A percentile compares a stretch with the other conserved stretches of the same genome.
These are phyloP conservation scores for Tuctoria greenei DNA, from an alignment of 176 grass and related monocot species.

Conservation along the genomic window DNA sequence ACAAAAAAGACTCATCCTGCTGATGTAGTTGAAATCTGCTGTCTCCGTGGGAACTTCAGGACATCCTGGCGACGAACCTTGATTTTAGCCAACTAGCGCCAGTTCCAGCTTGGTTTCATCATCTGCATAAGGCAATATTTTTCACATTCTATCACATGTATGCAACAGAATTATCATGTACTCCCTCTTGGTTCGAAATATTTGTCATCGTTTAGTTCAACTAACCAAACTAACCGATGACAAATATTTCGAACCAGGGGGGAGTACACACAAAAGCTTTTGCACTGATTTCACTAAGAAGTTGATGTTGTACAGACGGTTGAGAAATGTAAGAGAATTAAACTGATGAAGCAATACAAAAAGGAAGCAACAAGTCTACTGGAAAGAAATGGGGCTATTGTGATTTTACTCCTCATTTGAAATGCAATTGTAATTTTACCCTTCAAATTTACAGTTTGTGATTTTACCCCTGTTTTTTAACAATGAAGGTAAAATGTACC, in stretches of 20 bases:
- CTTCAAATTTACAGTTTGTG: no score
- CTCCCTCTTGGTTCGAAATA: no score
- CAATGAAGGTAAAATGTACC: no score
- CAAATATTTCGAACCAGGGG: no score
- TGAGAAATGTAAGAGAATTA: not conserved
- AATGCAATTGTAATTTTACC: no score
- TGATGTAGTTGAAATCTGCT: not conserved
- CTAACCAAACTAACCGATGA: no score
- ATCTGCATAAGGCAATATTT: not conserved
- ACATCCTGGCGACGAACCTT: not conserved
- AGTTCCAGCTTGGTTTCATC: not conserved
- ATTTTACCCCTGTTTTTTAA: no score
- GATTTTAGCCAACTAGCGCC: not conserved
- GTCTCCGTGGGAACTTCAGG: not conserved
- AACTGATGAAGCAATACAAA: not conserved
- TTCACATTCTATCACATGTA: not conserved
- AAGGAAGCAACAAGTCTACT: not conserved
- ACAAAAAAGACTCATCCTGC: no score
- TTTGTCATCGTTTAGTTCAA: no score
- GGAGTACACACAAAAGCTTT: not conserved
- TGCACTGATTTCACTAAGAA: not conserved
- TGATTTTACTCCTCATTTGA: no score
- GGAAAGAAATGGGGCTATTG: no score
- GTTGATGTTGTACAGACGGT: not conserved
- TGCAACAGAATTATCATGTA: not conserved